These are phyloP conservation scores for Huntiella moniliformis DNA, from an alignment of 2,329 filamentous ascomycete genomes.

Conservation along the genomic window DNA sequence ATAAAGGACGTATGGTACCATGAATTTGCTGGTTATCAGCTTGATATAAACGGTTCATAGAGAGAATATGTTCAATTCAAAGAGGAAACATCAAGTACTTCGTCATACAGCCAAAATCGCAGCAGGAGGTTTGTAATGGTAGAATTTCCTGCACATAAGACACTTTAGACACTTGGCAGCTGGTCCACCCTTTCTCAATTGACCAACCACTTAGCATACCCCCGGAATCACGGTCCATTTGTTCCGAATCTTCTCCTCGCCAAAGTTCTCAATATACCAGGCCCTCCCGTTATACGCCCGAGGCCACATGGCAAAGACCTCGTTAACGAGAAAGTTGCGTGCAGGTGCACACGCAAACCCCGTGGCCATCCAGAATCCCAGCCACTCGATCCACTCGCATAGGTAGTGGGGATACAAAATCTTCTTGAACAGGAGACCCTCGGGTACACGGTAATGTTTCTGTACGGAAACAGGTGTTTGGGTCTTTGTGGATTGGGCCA, in stretches of 20 bases:
- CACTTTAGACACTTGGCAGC: too few relatives aligned
- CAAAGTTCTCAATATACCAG: slow-evolving; percentile 85
- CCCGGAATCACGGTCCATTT: slow-evolving; percentile 53
- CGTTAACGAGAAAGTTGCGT: slow-evolving; percentile 66
- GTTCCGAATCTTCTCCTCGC: slow-evolving; percentile 55
- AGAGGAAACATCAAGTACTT: too few relatives aligned
- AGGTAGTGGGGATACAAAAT: slow-evolving; percentile 86
- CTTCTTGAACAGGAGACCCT: slow-evolving; percentile 63
- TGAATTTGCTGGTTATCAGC: too few relatives aligned
- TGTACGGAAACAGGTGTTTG: slow-evolving; percentile 29
- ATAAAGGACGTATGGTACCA: too few relatives aligned
- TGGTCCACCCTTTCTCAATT: too few relatives aligned
- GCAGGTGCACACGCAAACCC: slow-evolving; percentile 54
- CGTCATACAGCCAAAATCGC: too few relatives aligned
- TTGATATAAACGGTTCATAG: too few relatives aligned
- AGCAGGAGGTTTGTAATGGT: too few relatives aligned
- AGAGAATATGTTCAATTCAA: too few relatives aligned
- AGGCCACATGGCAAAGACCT: slow-evolving; percentile 77
- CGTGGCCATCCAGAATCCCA: slow-evolving; percentile 65
- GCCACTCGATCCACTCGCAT: slow-evolving; percentile 95
- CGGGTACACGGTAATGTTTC: slow-evolving; percentile 75
- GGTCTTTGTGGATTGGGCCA: slow-evolving; percentile 18
- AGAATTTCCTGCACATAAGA: too few relatives aligned
- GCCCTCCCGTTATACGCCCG: slow-evolving; percentile 59
- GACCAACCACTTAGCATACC: slow-evolving; percentile 19